Base-by-base conservation (phyloP, 768 basidiomycete genomes). In the Ramaria sp. region DNA sequence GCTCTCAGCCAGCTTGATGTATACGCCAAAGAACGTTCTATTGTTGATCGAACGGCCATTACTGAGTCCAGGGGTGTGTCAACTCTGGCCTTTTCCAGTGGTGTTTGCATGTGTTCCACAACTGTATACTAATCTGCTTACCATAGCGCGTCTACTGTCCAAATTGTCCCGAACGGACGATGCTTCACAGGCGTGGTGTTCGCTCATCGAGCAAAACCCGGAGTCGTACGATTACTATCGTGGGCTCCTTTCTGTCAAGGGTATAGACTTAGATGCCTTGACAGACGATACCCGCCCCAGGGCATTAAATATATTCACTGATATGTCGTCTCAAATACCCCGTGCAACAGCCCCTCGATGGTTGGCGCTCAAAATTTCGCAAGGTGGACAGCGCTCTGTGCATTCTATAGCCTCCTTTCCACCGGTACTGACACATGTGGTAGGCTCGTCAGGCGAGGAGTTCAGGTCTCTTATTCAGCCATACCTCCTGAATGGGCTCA, bases 191-290 rank as follows among this genome's bases (percentile, higher is more conserved):
- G 83, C 87, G 0, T 98, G 91, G 86, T 75, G 79, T 34, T 74
- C 78, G 0, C 72, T 99, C 27, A 79, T 99, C 42, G 84, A 91
- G 53, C 82, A 84, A 66, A 98, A 96, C 67, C 75, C 90, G 1
- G 94, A 97, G 58, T 81, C 77, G 63, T 78, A 83, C 62, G 82
- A 82, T 53, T 91, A 93, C 68, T 96, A 93, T 72, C 71, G 71
- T 33, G 85, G 83, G 7, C 89, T 82, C 64, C 74, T 97, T 20
- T 65, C 72, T 2, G 81, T 80, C 61, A 79, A 82, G 59, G 84
- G 81, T 10, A 70, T 90, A 41, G 76, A 81, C 60, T 66, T 90
- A 15, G 73, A 73, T 57, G 65, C 70, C 31, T 61, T 76, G 34
- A 70, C 75, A 62, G 81, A 82, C 48, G 75, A 78, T 11, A 74